Base-by-base conservation (phyloP, 1,284 basidiomycete species). In the Microbotryomycetes sp. region DNA sequence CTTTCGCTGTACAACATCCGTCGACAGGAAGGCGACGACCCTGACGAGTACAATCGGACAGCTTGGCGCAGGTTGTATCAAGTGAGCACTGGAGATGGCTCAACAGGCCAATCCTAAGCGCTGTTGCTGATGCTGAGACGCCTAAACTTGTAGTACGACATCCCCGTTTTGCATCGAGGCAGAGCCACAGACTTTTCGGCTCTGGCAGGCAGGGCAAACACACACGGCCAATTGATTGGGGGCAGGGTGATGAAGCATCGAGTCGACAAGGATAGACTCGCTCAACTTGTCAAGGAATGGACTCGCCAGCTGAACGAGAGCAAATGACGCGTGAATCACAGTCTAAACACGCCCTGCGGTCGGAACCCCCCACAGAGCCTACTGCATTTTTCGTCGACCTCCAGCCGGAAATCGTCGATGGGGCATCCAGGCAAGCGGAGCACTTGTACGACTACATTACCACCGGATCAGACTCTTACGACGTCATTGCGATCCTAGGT, bases 81-180 rank as follows among this genome's bases (percentile, higher is more conserved):
- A 57, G 68, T 68, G 11, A 26, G 63, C n/a, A n/a, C n/a, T n/a
- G n/a, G n/a, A n/a, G n/a, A n/a, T n/a, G n/a, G n/a, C n/a, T n/a
- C 23, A 15, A 24, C 5, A n/a, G 31, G 27, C 3, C 29, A 28
- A 9, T 30, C 45, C 29, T 55, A 28, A n/a, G 5, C 7, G 13
- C 9, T 13, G 41, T 24, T 11, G 28, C 23, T 27, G n/a, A n/a
- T n/a, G n/a, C n/a, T n/a, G n/a, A n/a, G n/a, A n/a, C n/a, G n/a
- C n/a, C n/a, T n/a, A n/a, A n/a, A n/a, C n/a, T n/a, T n/a, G 16
- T 51, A 71, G 69, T 71, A 70, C 61, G 70, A 71, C 51, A 62
- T 71, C 13, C 70, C 70, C 15, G 70, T 71, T 9, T 49, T 71
- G 3, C 70, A 70, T 28, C 54, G 60, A 16, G 56, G 57, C 23